Evolutionary conservation across 306 rosid genomes (phyloP).

Genomic region (Prunus persica): DNA sequence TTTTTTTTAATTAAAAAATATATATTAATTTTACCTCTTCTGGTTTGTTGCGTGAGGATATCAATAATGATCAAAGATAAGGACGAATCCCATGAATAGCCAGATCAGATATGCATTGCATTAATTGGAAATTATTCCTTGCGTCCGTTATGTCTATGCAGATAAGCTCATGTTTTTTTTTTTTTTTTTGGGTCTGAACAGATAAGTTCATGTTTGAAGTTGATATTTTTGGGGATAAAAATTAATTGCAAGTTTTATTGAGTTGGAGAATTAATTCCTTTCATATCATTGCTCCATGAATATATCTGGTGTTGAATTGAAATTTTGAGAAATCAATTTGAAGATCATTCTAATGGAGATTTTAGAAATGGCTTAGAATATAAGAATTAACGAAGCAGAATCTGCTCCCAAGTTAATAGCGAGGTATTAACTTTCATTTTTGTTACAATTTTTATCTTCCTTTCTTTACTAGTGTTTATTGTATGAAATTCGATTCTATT

Average conservation of each 20-base stretch:
- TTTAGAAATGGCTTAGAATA: slow-evolving; percentile 6
- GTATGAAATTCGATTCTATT: not conserved
- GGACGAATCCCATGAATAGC: slow-evolving; percentile 23
- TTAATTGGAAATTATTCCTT: slow-evolving; percentile 27
- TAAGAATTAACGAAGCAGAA: not conserved
- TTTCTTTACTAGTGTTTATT: not conserved
- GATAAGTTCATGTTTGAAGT: not conserved
- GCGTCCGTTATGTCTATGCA: not conserved
- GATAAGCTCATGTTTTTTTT: not conserved
- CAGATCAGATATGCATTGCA: slow-evolving; percentile 14
- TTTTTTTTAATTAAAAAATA: not conserved
- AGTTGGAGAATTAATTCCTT: not conserved
- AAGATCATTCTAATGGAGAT: not conserved
- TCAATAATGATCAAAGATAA: slow-evolving; percentile 23
- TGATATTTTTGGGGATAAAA: not conserved
- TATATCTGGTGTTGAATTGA: not conserved
- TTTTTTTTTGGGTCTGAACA: not conserved
- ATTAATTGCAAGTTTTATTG: not conserved
- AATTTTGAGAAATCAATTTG: not conserved
- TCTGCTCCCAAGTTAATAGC: not conserved
- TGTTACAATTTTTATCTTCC: not conserved
- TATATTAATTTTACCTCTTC: not conserved
- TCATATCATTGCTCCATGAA: not conserved
- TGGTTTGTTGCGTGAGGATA: slow-evolving; percentile 19
- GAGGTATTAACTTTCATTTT: not conserved